These are phyloP conservation scores for Gymnopilus dilepis DNA, from an alignment of 768 basidiomycete genomes.

Conservation along the genomic window DNA sequence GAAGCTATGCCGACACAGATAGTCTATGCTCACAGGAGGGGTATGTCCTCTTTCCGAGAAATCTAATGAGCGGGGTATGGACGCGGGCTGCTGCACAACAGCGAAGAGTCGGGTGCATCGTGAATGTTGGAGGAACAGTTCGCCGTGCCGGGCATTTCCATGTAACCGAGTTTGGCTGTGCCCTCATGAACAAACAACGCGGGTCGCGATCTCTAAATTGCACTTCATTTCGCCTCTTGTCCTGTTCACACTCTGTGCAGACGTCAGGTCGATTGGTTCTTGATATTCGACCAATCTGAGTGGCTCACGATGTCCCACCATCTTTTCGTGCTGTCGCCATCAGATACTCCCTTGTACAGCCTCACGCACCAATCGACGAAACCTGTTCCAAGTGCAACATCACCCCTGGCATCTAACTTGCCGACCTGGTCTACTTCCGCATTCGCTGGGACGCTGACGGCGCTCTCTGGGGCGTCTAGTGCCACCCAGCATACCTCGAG, in stretches of 20 bases:
- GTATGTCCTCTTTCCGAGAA: slow-evolving; percentile 62
- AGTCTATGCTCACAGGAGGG: slow-evolving; percentile 44
- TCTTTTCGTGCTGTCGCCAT: slow-evolving; percentile 83
- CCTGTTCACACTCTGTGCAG: background rate
- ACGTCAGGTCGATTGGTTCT: background rate
- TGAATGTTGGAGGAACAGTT: background rate
- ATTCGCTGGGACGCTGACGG: slow-evolving; percentile 88
- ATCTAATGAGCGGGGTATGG: slow-evolving; percentile 66
- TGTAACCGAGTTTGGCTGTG: slow-evolving; percentile 16
- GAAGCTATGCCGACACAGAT: slow-evolving; percentile 1
- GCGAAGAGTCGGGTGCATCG: slow-evolving; percentile 33
- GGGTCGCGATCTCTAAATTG: background rate
- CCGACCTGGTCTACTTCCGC: slow-evolving; percentile 93
- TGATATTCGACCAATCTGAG: background rate
- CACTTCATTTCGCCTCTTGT: too few relatives aligned
- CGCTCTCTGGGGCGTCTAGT: slow-evolving; percentile 83
- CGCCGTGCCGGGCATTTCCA: slow-evolving; percentile 1
- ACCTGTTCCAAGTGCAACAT: slow-evolving; percentile 60
- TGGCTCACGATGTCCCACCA: slow-evolving; percentile 77
- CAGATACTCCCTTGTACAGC: slow-evolving; percentile 85
- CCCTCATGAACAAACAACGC: slow-evolving; percentile 22
- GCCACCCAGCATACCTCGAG: slow-evolving; percentile 71
- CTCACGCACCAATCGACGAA: slow-evolving; percentile 84
- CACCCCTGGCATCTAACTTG: slow-evolving; percentile 80
- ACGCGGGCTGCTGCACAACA: slow-evolving; percentile 43